Conservation (phyloP, 257 asterid species). For the Ballota nigra region DNA sequence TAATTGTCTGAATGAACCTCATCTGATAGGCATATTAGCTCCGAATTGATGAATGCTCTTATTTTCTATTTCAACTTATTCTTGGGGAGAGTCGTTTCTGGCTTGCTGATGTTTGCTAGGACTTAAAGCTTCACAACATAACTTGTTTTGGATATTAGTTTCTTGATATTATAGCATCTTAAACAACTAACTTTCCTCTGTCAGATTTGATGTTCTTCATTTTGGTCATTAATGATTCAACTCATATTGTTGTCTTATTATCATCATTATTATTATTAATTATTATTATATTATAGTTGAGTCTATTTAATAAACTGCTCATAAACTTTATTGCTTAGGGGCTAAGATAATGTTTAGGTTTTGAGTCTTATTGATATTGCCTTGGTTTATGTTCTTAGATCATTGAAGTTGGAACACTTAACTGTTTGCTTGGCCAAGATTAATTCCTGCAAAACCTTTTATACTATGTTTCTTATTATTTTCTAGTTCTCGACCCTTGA, state of each 20-base stretch:
- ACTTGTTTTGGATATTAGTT: background rate
- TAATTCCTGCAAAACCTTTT: background rate
- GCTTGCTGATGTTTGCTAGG: background rate
- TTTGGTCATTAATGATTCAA: background rate
- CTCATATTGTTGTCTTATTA: background rate
- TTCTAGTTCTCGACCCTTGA: background rate
- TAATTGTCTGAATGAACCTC: background rate
- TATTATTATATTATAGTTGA: too few relatives aligned
- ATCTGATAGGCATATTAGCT: background rate
- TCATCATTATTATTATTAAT: too few relatives aligned
- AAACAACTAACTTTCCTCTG: background rate
- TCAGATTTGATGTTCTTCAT: background rate
- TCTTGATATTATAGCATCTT: background rate
- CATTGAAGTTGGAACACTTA: background rate
- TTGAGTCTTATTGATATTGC: background rate
- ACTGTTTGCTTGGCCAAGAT: background rate
- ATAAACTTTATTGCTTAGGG: background rate
- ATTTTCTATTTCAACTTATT: background rate
- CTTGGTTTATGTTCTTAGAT: background rate
- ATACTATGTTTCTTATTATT: background rate
- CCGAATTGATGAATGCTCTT: background rate
- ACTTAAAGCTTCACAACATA: background rate
- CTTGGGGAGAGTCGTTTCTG: background rate
- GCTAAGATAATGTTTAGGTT: background rate
- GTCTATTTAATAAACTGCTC: too few relatives aligned